These are phyloP conservation scores for Penicillium cosmopolitanum DNA, from an alignment of 495 filamentous ascomycete species.

Conservation along the genomic window DNA sequence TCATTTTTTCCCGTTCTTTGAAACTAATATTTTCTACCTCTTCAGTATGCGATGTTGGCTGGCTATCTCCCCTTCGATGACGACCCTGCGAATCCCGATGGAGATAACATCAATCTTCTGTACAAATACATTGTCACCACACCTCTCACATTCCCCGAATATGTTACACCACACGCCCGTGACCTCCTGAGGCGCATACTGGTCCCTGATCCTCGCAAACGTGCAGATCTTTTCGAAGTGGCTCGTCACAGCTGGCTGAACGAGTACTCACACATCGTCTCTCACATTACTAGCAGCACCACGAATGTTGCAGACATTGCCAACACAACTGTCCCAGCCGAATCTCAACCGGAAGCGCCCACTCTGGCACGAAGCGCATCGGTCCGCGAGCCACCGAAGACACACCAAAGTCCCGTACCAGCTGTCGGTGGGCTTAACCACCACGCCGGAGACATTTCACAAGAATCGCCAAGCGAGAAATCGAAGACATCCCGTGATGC, in stretches of 20 bases:
- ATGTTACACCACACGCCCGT: slow-evolving; percentile 94
- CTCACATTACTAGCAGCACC: slow-evolving; percentile 93
- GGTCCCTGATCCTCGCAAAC: slow-evolving; percentile 93
- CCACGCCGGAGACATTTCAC: slow-evolving; percentile 78
- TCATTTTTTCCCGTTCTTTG: background rate
- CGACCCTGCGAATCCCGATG: slow-evolving; percentile 97
- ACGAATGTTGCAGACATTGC: slow-evolving; percentile 86
- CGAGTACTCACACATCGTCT: slow-evolving; percentile 93
- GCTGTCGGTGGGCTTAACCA: slow-evolving; percentile 69
- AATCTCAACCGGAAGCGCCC: slow-evolving; percentile 58
- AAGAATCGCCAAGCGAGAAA: slow-evolving; percentile 63
- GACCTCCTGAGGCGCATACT: slow-evolving; percentile 91
- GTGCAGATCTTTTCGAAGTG: slow-evolving; percentile 96
- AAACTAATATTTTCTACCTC: slow-evolving; percentile 13
- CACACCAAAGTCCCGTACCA: slow-evolving; percentile 57
- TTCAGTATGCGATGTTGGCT: slow-evolving; percentile 96
- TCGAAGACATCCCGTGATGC: slow-evolving; percentile 72
- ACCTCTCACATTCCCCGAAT: slow-evolving; percentile 96
- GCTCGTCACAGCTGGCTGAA: slow-evolving; percentile 98
- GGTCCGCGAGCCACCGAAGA: slow-evolving; percentile 83
- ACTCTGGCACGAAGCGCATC: slow-evolving; percentile 81
- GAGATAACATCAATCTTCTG: slow-evolving; percentile 97
- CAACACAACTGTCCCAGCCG: slow-evolving; percentile 71
- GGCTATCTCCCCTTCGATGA: slow-evolving; percentile 99
- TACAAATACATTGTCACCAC: slow-evolving; percentile 99